Conservation (phyloP, 306 rosid genomes). For the Gastrolobium villosum region DNA sequence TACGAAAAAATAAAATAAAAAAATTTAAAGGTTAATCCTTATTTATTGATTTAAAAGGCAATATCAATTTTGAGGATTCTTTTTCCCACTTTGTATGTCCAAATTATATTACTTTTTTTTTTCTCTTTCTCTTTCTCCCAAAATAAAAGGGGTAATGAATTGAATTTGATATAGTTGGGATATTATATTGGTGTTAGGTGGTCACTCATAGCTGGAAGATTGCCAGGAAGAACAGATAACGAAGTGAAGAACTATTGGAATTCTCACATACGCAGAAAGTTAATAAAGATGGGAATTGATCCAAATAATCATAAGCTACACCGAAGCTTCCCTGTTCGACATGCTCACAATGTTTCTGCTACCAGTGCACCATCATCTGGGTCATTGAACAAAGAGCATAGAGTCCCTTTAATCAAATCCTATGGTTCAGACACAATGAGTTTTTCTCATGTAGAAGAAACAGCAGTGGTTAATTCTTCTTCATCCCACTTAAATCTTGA, state of each 20-base stretch:
- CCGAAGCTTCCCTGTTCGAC: slow-evolving; percentile 39
- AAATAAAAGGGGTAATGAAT: not conserved
- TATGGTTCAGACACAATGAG: slow-evolving; percentile 1
- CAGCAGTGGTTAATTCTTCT: slow-evolving; percentile 15
- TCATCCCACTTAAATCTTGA: slow-evolving; percentile 57
- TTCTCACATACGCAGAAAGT: slow-evolving; percentile 68
- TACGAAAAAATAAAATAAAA: too few species aligned
- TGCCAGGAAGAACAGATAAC: slow-evolving; percentile 70
- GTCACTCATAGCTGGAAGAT: slow-evolving; percentile 77
- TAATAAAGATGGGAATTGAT: slow-evolving; percentile 65
- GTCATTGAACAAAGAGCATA: slow-evolving; percentile 40
- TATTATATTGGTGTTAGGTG: slow-evolving; percentile 54
- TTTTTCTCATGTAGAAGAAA: slow-evolving; percentile 43
- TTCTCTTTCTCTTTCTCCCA: not conserved
- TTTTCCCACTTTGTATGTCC: not conserved
- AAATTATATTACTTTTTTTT: not conserved
- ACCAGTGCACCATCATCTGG: slow-evolving; percentile 41
- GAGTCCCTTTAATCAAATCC: not conserved
- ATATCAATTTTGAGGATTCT: too few species aligned
- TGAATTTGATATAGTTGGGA: not conserved
- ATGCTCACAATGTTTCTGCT: not conserved
- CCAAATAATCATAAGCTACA: slow-evolving; percentile 65
- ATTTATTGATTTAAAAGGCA: too few species aligned
- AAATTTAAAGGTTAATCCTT: too few species aligned
- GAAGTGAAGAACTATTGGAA: slow-evolving; percentile 80